A percentile compares a stretch with the other conserved stretches of the same genome.
Evolutionary conservation across 768 basidiomycete genomes (phyloP).

Genomic region (Tylopilus rubrobrunneus): DNA sequence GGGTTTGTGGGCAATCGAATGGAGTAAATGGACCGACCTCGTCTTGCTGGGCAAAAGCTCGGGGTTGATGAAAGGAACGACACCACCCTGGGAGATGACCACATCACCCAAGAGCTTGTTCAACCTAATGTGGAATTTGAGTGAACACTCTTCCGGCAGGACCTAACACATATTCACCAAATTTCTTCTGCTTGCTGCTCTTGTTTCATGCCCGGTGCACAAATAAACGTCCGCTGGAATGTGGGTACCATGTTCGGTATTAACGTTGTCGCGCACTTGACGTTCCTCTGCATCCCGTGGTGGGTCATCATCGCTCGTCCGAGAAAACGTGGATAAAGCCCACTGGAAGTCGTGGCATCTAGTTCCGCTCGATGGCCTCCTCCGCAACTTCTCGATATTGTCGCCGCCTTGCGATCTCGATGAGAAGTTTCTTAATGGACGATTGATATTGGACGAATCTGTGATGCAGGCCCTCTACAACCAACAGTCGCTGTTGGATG

Average conservation of each 20-base stretch:
- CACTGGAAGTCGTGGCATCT: slow-evolving; percentile 64
- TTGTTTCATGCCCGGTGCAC: slow-evolving; percentile 64
- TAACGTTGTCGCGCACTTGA: slow-evolving; percentile 60
- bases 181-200: too few species aligned
- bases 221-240: slow-evolving; percentile 80
- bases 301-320: too few species aligned
- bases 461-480: slow-evolving; percentile 60
- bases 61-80: slow-evolving; percentile 48
- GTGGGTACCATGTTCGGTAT: slow-evolving; percentile 65
- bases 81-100: slow-evolving; percentile 63
- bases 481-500: slow-evolving; percentile 56
- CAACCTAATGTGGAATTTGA: slow-evolving; percentile 21
- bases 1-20: neutral
- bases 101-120: slow-evolving; percentile 42
- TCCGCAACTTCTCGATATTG: slow-evolving; percentile 66
- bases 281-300: slow-evolving; percentile 54
- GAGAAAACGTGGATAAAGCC: neutral
- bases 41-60: slow-evolving; percentile 34
- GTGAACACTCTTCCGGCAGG: neutral
- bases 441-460: slow-evolving; percentile 66
- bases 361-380: too few species aligned
- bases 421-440: slow-evolving; percentile 68
- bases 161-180: slow-evolving; percentile 33
- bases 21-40: slow-evolving; percentile 16
- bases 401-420: slow-evolving; percentile 68